Conservation (phyloP, 305 asterid genomes). For the Fraxinus xanthoxyloides region DNA sequence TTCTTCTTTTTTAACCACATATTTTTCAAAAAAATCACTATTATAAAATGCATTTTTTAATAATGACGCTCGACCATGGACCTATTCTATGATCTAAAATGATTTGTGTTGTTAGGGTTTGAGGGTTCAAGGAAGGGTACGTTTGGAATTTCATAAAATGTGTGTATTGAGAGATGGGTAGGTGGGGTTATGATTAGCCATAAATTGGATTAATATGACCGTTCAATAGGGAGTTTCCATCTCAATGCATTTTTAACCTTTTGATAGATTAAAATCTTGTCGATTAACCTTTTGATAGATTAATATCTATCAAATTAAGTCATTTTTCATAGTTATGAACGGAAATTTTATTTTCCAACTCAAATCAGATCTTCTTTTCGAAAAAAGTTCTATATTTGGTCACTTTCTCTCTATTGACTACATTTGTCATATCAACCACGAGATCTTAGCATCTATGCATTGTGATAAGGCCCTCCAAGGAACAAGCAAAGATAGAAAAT, state of each 20-base stretch:
- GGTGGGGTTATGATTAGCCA: not conserved
- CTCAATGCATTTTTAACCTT: not conserved
- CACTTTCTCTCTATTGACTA: not conserved
- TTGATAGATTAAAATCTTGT: too few species aligned
- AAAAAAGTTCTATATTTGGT: too few species aligned
- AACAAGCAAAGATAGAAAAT: not conserved
- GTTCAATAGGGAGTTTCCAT: not conserved
- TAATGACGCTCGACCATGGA: too few species aligned
- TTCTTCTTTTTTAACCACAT: too few species aligned
- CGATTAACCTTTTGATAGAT: too few species aligned
- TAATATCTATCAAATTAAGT: too few species aligned
- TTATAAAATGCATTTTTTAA: too few species aligned
- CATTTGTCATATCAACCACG: not conserved
- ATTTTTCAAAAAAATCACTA: too few species aligned
- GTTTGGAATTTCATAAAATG: not conserved
- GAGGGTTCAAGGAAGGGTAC: not conserved
- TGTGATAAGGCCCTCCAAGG: not conserved
- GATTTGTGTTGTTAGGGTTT: not conserved
- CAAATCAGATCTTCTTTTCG: not conserved
- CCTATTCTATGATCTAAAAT: not conserved
- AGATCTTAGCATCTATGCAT: not conserved
- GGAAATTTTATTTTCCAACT: too few species aligned
- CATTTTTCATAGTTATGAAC: too few species aligned
- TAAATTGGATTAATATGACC: not conserved
- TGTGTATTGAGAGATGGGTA: not conserved